Evolutionary conservation across 805 yeast genomes (phyloP), one percentile per base, ranked within the genome.

Genomic region (Suhomyces canberraensis): DNA sequence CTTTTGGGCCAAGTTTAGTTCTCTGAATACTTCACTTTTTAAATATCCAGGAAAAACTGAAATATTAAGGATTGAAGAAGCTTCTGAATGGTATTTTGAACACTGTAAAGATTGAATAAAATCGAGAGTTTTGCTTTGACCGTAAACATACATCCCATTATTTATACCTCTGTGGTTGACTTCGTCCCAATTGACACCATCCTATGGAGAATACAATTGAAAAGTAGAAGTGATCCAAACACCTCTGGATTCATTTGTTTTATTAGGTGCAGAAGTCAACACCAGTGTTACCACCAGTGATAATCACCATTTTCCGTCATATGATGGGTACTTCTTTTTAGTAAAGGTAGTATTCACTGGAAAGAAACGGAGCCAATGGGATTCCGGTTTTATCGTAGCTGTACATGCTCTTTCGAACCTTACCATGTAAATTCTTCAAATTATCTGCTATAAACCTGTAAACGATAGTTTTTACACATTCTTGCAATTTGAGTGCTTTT

Each of bases 141-240:
- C 69, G 45, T 75, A 71, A 9, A 47, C 22, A 54, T 49, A 16
- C 47, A 46, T 9, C 3, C 21, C 17, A 6, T 25, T 25, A 13
- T 13, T 26, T 7, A 18, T 13, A 30, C 45, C 47, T 27, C 50
- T 54, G 41, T 43, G 41, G 31, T 52, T 51, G 27, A 64, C 50
- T 37, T 64, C 65, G 31, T 56, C 61, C 42, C 59, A 54, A 29
- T 63, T 46, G 15, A 70, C 56, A 5, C 69, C 71, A 18, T 55
- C 56, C 2, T 47, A 41, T 14, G 59, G 59, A 8, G 60, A 46
- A 13, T 44, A 22, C 18, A 42, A 35, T 25, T 64, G 71, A 1
- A 61, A 71, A 22, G 59, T 33, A 0, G 78, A 73, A 1, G 74
- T 46, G 1, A 72, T 58, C 69, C 76, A 74, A 6, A 75, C 62